Percentiles rank a stretch among this genome's conserved stretches.
These are phyloP conservation scores for Capillidium heterosporum DNA, from an alignment of 371 early-diverging fungal species.

Conservation along the genomic window DNA sequence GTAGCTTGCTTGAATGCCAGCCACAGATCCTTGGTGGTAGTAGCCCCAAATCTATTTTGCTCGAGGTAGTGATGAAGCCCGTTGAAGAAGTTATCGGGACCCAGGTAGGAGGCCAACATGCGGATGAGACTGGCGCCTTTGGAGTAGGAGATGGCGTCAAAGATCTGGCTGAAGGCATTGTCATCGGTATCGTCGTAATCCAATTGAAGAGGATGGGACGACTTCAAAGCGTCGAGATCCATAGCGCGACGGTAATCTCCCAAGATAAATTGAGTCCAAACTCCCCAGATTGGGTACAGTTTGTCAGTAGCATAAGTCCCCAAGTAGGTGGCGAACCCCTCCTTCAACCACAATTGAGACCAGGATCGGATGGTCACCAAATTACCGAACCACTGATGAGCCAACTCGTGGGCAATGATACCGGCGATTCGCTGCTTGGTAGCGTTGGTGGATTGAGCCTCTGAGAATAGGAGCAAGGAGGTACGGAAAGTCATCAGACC, in stretches of 20 bases:
- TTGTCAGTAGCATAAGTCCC: constrained; percentile 61
- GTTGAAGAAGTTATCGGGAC: constrained; percentile 41
- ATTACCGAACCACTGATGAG: constrained; percentile 97
- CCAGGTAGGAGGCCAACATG: constrained; percentile 70
- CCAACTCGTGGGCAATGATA: constrained; percentile 81
- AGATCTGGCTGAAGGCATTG: constrained; percentile 65
- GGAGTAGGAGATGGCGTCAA: constrained; percentile 63
- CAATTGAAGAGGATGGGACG: constrained; percentile 84
- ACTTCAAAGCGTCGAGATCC: constrained; percentile 54
- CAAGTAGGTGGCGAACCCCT: constrained; percentile 92
- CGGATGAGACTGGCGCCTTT: constrained; percentile 86
- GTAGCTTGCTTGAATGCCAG: constrained; percentile 37
- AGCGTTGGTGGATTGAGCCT: background rate
- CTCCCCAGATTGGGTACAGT: constrained; percentile 54
- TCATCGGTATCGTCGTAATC: constrained; percentile 53
- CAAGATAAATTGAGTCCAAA: constrained; percentile 55
- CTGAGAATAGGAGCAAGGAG: constrained; percentile 44
- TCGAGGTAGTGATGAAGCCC: constrained; percentile 65
- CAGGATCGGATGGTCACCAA: constrained; percentile 73
- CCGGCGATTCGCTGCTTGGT: background rate
- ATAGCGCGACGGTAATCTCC: constrained; percentile 50
- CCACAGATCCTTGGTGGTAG: constrained; percentile 80
- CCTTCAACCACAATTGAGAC: constrained; percentile 89
- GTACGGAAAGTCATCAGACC: constrained; percentile 84
- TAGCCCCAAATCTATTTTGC: constrained; percentile 60